phyloP scores from a whole-genome alignment of 805 yeast species.

The Ogataea pilisensis region DNA sequence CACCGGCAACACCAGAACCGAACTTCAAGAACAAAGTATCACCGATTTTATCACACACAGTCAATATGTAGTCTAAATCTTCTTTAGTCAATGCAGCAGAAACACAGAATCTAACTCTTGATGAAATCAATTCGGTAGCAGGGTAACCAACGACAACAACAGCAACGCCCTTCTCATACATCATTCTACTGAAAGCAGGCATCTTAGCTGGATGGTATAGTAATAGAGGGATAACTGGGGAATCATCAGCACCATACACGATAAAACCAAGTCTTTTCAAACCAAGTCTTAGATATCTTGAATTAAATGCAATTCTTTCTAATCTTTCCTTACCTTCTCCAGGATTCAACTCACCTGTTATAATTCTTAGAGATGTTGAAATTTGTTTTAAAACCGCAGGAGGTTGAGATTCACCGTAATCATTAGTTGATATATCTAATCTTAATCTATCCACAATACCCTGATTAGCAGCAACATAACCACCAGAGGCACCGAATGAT shows the following conservation, averaged over 20 bases:
- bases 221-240: constrained; percentile 90
- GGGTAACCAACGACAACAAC: constrained; percentile 98
- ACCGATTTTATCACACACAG: constrained; percentile 72
- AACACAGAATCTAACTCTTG: constrained; percentile 90
- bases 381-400: constrained; percentile 91
- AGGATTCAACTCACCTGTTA: constrained; percentile 78
- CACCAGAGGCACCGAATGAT: constrained; percentile 98
- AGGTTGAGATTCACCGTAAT: constrained; percentile 81
- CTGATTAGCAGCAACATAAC: constrained; percentile 81
- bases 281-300: constrained; percentile 88
- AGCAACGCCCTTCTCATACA: constrained; percentile 78
- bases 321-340: constrained; percentile 92
- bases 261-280: constrained; percentile 90
- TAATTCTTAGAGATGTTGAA: constrained; percentile 69
- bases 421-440: constrained; percentile 64
- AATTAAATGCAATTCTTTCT: constrained; percentile 91
- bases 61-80: constrained; percentile 79
- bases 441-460: constrained; percentile 70
- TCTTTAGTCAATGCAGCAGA: constrained; percentile 89
- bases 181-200: constrained; percentile 85
- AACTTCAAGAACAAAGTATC: constrained; percentile 71
- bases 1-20: constrained; percentile 73
- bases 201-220: constrained; percentile 88
- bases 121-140: constrained; percentile 87
- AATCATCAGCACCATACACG: constrained; percentile 91